Conservation (phyloP, 140 eudicot species). For the Oenanthe javanica region DNA sequence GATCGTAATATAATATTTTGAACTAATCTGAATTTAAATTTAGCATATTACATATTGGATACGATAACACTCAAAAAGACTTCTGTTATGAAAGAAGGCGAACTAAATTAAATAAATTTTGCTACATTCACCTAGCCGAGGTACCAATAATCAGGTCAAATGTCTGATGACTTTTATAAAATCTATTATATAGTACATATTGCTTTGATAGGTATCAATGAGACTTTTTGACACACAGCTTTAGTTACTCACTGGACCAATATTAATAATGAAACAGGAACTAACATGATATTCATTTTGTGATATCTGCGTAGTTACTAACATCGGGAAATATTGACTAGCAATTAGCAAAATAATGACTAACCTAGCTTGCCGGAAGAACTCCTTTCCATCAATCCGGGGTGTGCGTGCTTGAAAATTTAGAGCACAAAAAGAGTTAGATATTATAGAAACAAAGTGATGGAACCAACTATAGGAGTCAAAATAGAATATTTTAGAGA, state of each 20-base stretch:
- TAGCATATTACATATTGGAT: not conserved
- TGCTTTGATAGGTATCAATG: too few relatives aligned
- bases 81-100: not conserved
- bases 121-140: not conserved
- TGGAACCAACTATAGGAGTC: not conserved
- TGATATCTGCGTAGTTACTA: not conserved
- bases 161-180: not conserved
- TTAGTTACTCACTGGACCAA: not conserved
- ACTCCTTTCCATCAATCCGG: slow-evolving; percentile 92
- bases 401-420: slow-evolving; percentile 55
- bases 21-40: not conserved
- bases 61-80: not conserved
- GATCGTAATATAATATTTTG: not conserved
- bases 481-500: not conserved
- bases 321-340: not conserved
- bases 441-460: slow-evolving; percentile 8
- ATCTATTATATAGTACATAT: not conserved
- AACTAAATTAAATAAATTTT: not conserved
- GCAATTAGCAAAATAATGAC: not conserved
- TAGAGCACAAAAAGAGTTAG: slow-evolving; percentile 9
- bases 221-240: not conserved
- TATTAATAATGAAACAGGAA: not conserved
- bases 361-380: slow-evolving; percentile 96
- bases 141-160: not conserved
- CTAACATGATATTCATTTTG: not conserved